Evolutionary conservation across 805 yeast species (phyloP).

Genomic region (Nakazawaea siamensis): DNA sequence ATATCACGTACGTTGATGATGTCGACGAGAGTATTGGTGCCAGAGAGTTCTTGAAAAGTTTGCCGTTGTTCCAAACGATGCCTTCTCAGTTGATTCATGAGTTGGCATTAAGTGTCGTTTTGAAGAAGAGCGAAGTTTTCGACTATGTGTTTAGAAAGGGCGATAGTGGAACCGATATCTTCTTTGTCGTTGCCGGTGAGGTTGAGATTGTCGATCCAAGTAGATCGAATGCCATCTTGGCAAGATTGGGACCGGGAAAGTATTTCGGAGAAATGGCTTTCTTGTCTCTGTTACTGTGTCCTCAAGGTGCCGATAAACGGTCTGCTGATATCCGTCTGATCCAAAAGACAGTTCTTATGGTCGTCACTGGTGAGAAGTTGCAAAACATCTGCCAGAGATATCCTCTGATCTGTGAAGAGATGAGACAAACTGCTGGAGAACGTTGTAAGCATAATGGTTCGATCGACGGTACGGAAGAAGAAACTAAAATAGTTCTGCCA

Average conservation of each 20-base stretch:
- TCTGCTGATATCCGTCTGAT: conserved; percentile 62
- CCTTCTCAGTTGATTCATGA: conserved; percentile 56
- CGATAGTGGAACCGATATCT: conserved; percentile 55
- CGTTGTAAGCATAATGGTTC: conserved; percentile 28
- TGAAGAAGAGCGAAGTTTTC: conserved; percentile 42
- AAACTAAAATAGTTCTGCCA: conserved; percentile 1
- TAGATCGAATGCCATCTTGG: conserved; percentile 35
- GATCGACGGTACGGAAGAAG: conserved; percentile 6
- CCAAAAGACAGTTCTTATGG: conserved; percentile 49
- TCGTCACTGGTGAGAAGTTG: conserved; percentile 47
- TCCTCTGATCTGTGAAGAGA: conserved; percentile 51
- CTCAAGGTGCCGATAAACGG: conserved; percentile 22
- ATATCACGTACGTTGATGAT: conserved; percentile 17
- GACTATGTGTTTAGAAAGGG: conserved; percentile 55
- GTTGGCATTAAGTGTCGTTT: conserved; percentile 56
- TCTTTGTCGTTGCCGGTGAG: conserved; percentile 58
- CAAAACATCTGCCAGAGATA: conserved; percentile 47
- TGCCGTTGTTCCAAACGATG: conserved; percentile 50
- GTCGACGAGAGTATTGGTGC: conserved; percentile 42
- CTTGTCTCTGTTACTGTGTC: conserved; percentile 34
- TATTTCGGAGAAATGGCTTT: conserved; percentile 79
- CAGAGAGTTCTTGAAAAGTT: conserved; percentile 46
- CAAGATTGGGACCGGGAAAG: conserved; percentile 52
- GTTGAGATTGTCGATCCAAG: conserved; percentile 53
- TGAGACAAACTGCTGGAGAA: conserved; percentile 51